Conservation (phyloP, 2,329 filamentous ascomycete genomes). For the Ophiognomonia clavigignenti-juglandacearum region DNA sequence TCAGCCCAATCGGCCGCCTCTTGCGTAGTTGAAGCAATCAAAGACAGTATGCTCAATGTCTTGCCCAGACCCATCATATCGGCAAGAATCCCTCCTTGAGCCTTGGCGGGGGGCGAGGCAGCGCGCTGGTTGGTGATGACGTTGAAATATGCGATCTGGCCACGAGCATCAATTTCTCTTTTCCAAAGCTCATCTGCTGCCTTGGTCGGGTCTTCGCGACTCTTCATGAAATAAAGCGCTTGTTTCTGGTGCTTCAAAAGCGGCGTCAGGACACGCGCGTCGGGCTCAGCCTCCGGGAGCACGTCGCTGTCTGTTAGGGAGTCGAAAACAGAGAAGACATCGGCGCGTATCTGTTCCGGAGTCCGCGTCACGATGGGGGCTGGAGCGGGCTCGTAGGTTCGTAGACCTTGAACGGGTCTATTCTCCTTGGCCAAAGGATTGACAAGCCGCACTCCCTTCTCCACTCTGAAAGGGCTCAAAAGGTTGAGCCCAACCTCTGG, state of each 20-base stretch:
- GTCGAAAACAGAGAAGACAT: constrained; percentile 85
- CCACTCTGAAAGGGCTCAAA: constrained; percentile 58
- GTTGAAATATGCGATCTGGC: constrained; percentile 67
- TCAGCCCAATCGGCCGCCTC: constrained; percentile 60
- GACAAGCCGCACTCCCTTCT: constrained; percentile 63
- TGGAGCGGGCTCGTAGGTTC: constrained; percentile 27
- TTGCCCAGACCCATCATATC: constrained; percentile 91
- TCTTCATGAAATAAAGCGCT: constrained; percentile 79
- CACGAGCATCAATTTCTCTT: constrained; percentile 42
- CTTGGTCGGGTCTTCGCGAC: constrained; percentile 65
- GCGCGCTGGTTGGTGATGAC: constrained; percentile 74
- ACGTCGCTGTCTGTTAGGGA: constrained; percentile 71
- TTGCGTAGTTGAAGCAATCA: constrained; percentile 62
- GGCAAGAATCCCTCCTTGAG: constrained; percentile 69
- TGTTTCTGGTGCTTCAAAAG: constrained; percentile 86
- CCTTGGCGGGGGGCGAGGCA: constrained; percentile 56
- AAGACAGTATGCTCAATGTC: constrained; percentile 77
- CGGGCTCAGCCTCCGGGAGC: constrained; percentile 67
- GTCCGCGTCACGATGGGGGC: constrained; percentile 49
- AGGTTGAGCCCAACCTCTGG: constrained; percentile 61
- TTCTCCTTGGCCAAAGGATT: constrained; percentile 67
- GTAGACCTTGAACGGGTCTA: constrained; percentile 20
- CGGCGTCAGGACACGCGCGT: constrained; percentile 55
- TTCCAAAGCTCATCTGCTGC: constrained; percentile 72
- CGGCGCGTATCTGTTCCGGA: constrained; percentile 79